Conservation (phyloP, 1,284 basidiomycete genomes). For the Boletus mariae region DNA sequence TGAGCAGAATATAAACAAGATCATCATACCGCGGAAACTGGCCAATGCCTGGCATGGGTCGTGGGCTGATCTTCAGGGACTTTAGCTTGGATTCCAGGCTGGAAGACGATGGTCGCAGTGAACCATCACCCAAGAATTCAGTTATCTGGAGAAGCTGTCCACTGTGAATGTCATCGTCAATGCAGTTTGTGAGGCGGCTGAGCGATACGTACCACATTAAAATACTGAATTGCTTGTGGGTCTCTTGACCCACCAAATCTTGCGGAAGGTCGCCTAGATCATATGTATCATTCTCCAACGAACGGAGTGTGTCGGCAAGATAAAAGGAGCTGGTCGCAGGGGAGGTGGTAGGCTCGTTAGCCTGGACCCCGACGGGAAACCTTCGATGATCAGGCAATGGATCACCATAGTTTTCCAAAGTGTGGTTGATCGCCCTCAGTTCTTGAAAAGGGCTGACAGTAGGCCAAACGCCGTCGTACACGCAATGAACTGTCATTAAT, state of each 20-base stretch:
- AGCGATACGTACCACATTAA: conserved; percentile 1
- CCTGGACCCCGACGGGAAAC: neutral
- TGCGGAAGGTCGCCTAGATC: conserved; percentile 1
- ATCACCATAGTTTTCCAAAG: neutral
- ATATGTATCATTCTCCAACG: conserved; percentile 3
- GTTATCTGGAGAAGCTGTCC: conserved; percentile 1
- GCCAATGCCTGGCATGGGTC: neutral
- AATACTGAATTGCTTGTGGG: neutral
- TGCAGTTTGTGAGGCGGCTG: neutral
- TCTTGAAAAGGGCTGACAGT: conserved; percentile 5
- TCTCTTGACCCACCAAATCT: neutral
- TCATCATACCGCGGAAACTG: conserved; percentile 4
- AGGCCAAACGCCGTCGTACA: conserved; percentile 4
- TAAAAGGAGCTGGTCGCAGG: neutral
- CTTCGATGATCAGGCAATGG: neutral
- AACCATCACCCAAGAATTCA: conserved; percentile 5
- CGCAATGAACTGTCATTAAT: conserved; percentile 3
- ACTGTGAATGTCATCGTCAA: neutral
- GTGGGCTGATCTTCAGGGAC: neutral
- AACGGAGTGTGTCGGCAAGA: conserved; percentile 2
- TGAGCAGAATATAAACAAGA: neutral
- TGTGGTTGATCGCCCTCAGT: conserved; percentile 2
- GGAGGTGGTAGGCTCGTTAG: neutral
- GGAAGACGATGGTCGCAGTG: neutral
- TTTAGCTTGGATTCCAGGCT: neutral